Conservation (phyloP, 225 moss, liverwort and hornwort species). For the Sphagnum contortum region DNA sequence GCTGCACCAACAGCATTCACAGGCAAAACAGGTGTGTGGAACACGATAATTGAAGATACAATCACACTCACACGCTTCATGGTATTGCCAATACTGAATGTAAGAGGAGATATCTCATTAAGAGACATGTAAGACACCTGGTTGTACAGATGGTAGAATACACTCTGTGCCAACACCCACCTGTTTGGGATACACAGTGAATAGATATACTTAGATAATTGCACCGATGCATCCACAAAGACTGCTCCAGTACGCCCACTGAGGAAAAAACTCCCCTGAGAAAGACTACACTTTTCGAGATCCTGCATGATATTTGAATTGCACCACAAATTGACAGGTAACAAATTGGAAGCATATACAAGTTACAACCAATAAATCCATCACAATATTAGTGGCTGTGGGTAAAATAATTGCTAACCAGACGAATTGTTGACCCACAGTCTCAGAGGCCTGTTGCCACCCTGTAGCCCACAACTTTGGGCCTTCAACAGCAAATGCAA, state of each 20-base stretch:
- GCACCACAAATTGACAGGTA: neutral
- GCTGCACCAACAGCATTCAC: conserved; percentile 78
- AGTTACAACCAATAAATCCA: neutral
- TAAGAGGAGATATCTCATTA: conserved; percentile 86
- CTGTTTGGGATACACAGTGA: conserved; percentile 13
- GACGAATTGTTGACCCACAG: conserved; percentile 60
- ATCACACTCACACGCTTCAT: conserved; percentile 97
- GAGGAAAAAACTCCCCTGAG: neutral
- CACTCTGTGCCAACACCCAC: conserved; percentile 88
- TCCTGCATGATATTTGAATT: too few species aligned
- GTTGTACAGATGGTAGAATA: conserved; percentile 94
- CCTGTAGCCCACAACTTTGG: conserved; percentile 17
- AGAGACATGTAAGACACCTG: conserved; percentile 97
- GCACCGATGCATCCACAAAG: neutral
- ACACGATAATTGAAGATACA: conserved; percentile 88
- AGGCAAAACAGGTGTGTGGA: conserved; percentile 81
- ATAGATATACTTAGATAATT: neutral
- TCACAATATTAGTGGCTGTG: neutral
- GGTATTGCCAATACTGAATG: conserved; percentile 95
- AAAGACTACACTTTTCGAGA: neutral
- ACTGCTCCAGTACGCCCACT: too few species aligned
- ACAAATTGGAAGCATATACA: neutral
- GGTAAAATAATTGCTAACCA: conserved; percentile 31
- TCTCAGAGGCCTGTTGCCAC: conserved; percentile 3
- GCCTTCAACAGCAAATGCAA: conserved; percentile 3